A percentile compares a stretch with the other conserved stretches of the same genome.
These are phyloP conservation scores for Panicum hallii DNA, from an alignment of 202 grass and related monocot genomes.

Conservation along the genomic window DNA sequence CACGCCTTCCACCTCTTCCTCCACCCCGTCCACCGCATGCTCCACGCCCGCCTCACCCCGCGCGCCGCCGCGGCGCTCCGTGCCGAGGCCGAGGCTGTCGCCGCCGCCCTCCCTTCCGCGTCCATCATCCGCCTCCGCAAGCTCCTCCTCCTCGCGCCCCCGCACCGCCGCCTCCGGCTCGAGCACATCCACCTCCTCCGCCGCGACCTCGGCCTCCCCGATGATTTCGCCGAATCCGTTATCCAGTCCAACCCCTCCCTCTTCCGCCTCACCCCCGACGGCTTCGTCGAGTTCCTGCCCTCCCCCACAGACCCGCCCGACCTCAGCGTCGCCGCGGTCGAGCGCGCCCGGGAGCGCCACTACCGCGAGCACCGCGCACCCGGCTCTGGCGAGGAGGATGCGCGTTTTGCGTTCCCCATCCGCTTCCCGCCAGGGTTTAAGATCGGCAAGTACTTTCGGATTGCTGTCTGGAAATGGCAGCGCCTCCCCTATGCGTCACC, in stretches of 20 bases:
- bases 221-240: conserved; percentile 81
- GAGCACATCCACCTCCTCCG: conserved; percentile 82
- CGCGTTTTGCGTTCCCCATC: conserved; percentile 80
- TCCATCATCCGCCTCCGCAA: conserved; percentile 70
- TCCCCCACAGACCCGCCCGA: conserved; percentile 50
- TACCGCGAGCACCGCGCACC: conserved; percentile 64
- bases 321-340: conserved; percentile 64
- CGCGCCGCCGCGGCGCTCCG: conserved; percentile 52
- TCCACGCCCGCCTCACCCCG: conserved; percentile 84
- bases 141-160: conserved; percentile 75
- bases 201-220: conserved; percentile 75
- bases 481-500: conserved; percentile 88
- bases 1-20: conserved; percentile 92
- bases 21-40: conserved; percentile 84
- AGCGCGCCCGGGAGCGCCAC: conserved; percentile 68
- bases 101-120: conserved; percentile 35
- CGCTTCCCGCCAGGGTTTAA: conserved; percentile 92
- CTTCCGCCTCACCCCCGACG: conserved; percentile 72
- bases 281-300: conserved; percentile 75
- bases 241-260: conserved; percentile 63
- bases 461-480: conserved; percentile 94
- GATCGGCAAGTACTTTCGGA: conserved; percentile 91
- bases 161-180: conserved; percentile 66
- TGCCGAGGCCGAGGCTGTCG: conserved; percentile 54
- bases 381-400: conserved; percentile 68